Percentiles rank a stretch among this genome's conserved stretches.
These are phyloP conservation scores for Hyaloscypha variabilis DNA, from an alignment of 495 filamentous ascomycete genomes.

Conservation along the genomic window DNA sequence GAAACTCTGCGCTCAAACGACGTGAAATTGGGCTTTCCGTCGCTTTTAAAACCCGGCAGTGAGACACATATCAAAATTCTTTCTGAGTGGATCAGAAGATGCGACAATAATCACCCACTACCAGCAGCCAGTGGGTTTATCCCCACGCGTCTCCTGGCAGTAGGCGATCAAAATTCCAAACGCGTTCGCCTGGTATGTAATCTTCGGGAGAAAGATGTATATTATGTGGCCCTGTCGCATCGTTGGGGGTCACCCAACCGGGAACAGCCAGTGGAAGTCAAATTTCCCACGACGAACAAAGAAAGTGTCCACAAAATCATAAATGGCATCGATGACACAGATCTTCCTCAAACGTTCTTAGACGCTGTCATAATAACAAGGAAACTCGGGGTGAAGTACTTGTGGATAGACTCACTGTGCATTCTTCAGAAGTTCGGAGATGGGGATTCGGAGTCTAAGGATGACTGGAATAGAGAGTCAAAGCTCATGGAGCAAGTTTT, in stretches of 20 bases:
- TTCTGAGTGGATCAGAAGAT: background rate
- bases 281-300: background rate
- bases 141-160: conserved; percentile 9
- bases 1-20: background rate
- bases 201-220: background rate
- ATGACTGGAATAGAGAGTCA: conserved; percentile 27
- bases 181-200: conserved; percentile 1
- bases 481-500: conserved; percentile 24
- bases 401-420: background rate
- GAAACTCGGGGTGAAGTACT: conserved; percentile 3
- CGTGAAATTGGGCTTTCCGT: conserved; percentile 3
- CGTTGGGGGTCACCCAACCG: background rate
- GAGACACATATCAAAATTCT: conserved; percentile 7
- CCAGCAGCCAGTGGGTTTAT: background rate
- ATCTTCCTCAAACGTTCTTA: conserved; percentile 17
- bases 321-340: conserved; percentile 1
- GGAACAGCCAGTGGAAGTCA: too few species aligned
- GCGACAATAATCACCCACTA: conserved; percentile 1
- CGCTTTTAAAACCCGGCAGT: background rate
- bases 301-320: background rate
- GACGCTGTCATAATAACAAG: conserved; percentile 16
- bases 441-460: too few species aligned
- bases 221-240: conserved; percentile 12
- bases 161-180: background rate
- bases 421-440: too few species aligned